Conservation (phyloP, 2,329 filamentous ascomycete species). For the Aspergillus phoenicis region DNA sequence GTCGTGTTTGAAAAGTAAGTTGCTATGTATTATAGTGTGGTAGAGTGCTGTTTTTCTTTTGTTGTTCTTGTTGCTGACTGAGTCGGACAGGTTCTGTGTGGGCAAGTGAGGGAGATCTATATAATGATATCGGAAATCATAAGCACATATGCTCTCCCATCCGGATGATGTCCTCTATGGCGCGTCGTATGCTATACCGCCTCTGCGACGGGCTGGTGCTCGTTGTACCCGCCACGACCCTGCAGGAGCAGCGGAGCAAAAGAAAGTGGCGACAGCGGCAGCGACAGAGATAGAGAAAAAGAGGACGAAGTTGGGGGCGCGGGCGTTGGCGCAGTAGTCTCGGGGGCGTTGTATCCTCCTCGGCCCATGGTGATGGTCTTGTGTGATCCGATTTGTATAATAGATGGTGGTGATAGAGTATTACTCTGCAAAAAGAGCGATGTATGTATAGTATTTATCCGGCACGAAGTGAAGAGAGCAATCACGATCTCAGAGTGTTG, state of each 20-base stretch:
- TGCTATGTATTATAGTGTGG: too few relatives aligned
- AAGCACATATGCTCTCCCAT: neutral
- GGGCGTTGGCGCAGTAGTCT: slow-evolving; percentile 9
- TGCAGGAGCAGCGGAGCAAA: slow-evolving; percentile 16
- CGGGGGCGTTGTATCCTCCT: slow-evolving; percentile 39
- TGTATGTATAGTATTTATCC: neutral
- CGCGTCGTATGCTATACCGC: neutral
- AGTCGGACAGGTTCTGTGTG: slow-evolving; percentile 55
- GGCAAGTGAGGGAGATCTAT: slow-evolving; percentile 18
- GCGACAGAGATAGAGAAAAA: neutral
- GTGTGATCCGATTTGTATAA: neutral
- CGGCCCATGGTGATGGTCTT: slow-evolving; percentile 36
- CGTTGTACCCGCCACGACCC: slow-evolving; percentile 40
- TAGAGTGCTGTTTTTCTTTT: neutral
- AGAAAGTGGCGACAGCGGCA: neutral
- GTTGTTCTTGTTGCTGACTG: slow-evolving; percentile 15
- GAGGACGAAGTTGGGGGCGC: neutral
- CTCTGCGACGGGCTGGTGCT: slow-evolving; percentile 19
- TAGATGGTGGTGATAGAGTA: neutral
- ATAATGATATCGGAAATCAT: too few relatives aligned
- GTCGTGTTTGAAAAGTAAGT: slow-evolving; percentile 97
- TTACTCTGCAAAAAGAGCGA: neutral
- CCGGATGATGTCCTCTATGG: neutral
- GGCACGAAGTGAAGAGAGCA: neutral
- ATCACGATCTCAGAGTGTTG: neutral